These are phyloP conservation scores for Bullera alba DNA, from an alignment of 768 basidiomycete species.

Conservation along the genomic window DNA sequence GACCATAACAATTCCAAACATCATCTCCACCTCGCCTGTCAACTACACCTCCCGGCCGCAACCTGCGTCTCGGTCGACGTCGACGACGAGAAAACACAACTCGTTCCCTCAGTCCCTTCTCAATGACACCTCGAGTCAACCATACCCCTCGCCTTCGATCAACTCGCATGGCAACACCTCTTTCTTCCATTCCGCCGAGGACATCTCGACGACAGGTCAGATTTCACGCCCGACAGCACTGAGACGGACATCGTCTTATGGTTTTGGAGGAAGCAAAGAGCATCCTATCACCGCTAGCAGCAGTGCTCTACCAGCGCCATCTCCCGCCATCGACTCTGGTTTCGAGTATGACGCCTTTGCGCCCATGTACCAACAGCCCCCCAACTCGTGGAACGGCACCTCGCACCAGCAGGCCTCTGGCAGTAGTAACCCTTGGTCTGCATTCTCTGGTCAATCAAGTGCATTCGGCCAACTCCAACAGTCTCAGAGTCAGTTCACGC, in stretches of 20 bases:
- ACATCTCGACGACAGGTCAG: not conserved
- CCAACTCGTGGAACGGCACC: not conserved
- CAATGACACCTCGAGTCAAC: not conserved
- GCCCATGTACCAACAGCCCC: slow-evolving; percentile 14
- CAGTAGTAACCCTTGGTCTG: slow-evolving; percentile 4
- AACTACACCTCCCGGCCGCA: slow-evolving; percentile 5
- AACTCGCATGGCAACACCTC: slow-evolving; percentile 5
- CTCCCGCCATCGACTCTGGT: slow-evolving; percentile 1
- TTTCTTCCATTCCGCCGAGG: slow-evolving; percentile 2
- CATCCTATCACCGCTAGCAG: not conserved
- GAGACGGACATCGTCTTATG: slow-evolving; percentile 22
- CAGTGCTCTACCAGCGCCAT: slow-evolving; percentile 1
- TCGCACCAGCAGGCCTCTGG: not conserved
- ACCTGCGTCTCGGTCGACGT: slow-evolving; percentile 19
- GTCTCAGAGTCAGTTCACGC: not conserved
- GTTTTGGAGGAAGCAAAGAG: slow-evolving; percentile 6
- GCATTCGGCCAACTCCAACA: not conserved
- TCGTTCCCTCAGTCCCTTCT: slow-evolving; percentile 9
- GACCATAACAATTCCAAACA: slow-evolving; percentile 10
- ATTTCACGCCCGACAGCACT: slow-evolving; percentile 5
- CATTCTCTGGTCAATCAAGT: not conserved
- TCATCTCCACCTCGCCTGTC: slow-evolving; percentile 6
- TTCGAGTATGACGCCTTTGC: slow-evolving; percentile 33
- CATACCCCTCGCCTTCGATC: slow-evolving; percentile 6
- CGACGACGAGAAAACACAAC: slow-evolving; percentile 13